Conservation (phyloP, 2,329 filamentous ascomycete genomes). For the Fusarium euwallaceae region DNA sequence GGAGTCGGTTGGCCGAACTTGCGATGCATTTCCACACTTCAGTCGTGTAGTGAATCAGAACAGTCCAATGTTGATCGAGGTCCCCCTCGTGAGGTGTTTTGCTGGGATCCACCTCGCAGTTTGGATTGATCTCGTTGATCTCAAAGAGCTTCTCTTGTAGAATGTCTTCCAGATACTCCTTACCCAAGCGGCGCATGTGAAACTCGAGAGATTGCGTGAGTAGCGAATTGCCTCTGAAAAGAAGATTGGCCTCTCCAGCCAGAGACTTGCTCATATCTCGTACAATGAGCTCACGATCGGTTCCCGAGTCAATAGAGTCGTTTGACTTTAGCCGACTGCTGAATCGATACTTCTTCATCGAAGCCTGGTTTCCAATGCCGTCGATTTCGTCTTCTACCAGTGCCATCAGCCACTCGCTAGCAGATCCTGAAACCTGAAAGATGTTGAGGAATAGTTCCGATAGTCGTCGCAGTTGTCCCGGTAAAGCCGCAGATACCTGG, state of each 20-base stretch:
- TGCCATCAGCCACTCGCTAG: slow-evolving; percentile 90
- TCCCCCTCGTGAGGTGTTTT: slow-evolving; percentile 75
- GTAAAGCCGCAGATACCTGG: slow-evolving; percentile 84
- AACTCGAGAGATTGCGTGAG: slow-evolving; percentile 94
- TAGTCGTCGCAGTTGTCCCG: slow-evolving; percentile 81
- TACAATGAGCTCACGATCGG: slow-evolving; percentile 78
- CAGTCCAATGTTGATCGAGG: slow-evolving; percentile 84
- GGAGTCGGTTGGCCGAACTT: slow-evolving; percentile 79
- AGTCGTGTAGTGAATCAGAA: slow-evolving; percentile 80
- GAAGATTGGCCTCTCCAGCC: slow-evolving; percentile 89
- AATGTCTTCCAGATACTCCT: slow-evolving; percentile 90
- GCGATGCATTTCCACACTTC: slow-evolving; percentile 89
- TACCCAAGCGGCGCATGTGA: slow-evolving; percentile 94
- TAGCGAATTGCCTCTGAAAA: slow-evolving; percentile 95
- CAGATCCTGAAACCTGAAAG: slow-evolving; percentile 89
- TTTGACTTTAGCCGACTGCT: slow-evolving; percentile 78
- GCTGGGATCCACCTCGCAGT: slow-evolving; percentile 96
- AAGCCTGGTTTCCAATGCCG: slow-evolving; percentile 85
- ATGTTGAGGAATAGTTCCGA: slow-evolving; percentile 93
- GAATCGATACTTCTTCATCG: slow-evolving; percentile 80
- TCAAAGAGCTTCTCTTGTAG: slow-evolving; percentile 87
- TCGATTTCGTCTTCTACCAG: slow-evolving; percentile 98
- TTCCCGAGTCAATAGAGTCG: slow-evolving; percentile 72
- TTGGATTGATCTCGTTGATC: slow-evolving; percentile 90
- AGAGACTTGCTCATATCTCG: slow-evolving; percentile 84